These are phyloP conservation scores for Entonaema liquescens DNA, from an alignment of 495 filamentous ascomycete species.

Conservation along the genomic window DNA sequence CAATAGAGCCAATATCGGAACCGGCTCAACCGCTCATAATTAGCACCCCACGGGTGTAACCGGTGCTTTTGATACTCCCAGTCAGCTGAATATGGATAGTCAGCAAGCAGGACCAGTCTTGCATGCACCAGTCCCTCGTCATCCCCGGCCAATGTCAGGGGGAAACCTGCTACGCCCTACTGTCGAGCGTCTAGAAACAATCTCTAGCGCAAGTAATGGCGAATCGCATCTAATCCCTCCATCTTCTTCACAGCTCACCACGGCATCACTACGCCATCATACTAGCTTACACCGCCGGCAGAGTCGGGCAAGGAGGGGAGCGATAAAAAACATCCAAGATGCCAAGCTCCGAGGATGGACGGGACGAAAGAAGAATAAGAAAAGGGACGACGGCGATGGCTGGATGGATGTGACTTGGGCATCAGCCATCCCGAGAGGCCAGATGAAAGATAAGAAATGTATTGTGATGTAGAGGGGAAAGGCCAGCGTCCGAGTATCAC, in stretches of 20 bases:
- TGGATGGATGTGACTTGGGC: conserved; percentile 61
- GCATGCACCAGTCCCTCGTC: conserved; percentile 53
- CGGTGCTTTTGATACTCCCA: conserved; percentile 53
- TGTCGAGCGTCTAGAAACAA: conserved; percentile 58
- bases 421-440: conserved; percentile 16
- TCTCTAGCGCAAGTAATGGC: conserved; percentile 51
- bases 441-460: conserved; percentile 58
- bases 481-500: not conserved
- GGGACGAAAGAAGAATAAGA: conserved; percentile 52
- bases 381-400: conserved; percentile 47
- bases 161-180: conserved; percentile 55
- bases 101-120: conserved; percentile 48
- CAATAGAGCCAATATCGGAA: conserved; percentile 39
- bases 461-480: conserved; percentile 58
- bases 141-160: conserved; percentile 51
- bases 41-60: conserved; percentile 56
- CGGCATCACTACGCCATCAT: conserved; percentile 44
- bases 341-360: conserved; percentile 64
- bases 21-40: conserved; percentile 59
- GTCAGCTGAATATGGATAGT: conserved; percentile 38
- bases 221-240: conserved; percentile 26
- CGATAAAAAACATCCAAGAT: conserved; percentile 63
- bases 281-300: conserved; percentile 53
- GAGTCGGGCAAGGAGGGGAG: conserved; percentile 62
- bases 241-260: conserved; percentile 42